A percentile compares a stretch with the other conserved stretches of the same genome.
Conservation (phyloP, 2,329 filamentous ascomycete species). For the Alternaria sp. region DNA sequence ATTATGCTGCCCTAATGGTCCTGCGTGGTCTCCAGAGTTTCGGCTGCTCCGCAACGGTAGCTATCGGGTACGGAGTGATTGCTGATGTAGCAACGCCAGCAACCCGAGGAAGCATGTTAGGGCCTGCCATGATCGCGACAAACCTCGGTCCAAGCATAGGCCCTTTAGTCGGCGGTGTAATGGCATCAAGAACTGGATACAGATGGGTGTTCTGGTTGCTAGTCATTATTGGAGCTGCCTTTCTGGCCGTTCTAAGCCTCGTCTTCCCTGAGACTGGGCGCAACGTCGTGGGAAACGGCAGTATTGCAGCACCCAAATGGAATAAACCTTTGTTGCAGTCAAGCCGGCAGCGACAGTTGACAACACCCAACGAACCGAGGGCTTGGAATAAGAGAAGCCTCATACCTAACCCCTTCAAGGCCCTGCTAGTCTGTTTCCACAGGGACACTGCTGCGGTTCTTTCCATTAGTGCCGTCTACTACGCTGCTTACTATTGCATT, state of each 20-base stretch:
- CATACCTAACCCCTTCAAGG: neutral
- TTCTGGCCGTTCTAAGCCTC: neutral
- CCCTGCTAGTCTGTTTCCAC: neutral
- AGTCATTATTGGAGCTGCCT: neutral
- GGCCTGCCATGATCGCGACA: neutral
- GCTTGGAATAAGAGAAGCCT: neutral
- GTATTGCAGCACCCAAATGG: neutral
- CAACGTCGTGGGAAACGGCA: neutral
- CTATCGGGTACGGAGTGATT: neutral
- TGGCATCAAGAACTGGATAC: neutral
- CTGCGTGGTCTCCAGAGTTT: neutral
- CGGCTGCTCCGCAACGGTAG: neutral
- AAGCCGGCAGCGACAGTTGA: neutral
- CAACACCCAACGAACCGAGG: no score
- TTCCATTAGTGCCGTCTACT: neutral
- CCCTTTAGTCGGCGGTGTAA: neutral
- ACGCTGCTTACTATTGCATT: neutral
- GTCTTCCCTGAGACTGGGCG: conserved; percentile 1
- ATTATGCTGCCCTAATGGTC: neutral
- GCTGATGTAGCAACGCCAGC: neutral
- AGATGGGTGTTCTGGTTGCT: conserved; percentile 2
- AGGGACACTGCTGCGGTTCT: neutral
- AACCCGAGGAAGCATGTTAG: neutral
- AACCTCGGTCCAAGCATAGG: neutral
- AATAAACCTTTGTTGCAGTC: neutral